Evolutionary conservation across 192 early-diverging fungal species (phyloP).

Genomic region (Entomortierella parvispora): DNA sequence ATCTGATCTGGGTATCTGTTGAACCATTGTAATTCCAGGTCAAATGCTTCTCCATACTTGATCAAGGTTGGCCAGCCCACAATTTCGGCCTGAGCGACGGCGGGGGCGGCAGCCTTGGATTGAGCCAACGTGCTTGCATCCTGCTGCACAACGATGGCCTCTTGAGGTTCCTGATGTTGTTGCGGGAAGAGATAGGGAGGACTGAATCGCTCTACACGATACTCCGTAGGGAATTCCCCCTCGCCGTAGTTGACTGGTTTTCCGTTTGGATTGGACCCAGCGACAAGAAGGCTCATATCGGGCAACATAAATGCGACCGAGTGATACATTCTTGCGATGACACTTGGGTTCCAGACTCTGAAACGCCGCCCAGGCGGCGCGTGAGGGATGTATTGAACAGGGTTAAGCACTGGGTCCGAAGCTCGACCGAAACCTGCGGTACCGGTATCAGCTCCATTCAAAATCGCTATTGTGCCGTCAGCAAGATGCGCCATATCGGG

Average conservation of each 20-base stretch:
- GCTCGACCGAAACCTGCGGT: constrained; percentile 52
- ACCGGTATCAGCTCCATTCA: constrained; percentile 48
- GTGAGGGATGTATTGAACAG: constrained; percentile 47
- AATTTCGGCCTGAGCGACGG: constrained; percentile 32
- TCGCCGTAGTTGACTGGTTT: constrained; percentile 33
- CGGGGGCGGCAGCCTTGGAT: background rate
- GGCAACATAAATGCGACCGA: constrained; percentile 51
- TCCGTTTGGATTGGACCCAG: constrained; percentile 54
- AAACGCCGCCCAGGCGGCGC: constrained; percentile 24
- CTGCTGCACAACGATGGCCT: background rate
- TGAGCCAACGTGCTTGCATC: background rate
- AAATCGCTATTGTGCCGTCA: constrained; percentile 34
- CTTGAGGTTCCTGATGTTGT: background rate
- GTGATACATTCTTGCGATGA: constrained; percentile 57
- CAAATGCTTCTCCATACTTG: constrained; percentile 37
- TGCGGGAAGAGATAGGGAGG: constrained; percentile 63
- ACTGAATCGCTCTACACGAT: constrained; percentile 60
- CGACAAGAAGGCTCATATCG: constrained; percentile 44
- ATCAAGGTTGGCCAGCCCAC: constrained; percentile 23
- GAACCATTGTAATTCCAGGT: constrained; percentile 19
- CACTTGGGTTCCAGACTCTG: constrained; percentile 44
- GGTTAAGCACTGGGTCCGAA: constrained; percentile 39
- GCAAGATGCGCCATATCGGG: constrained; percentile 49
- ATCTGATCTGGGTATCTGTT: constrained; percentile 37
- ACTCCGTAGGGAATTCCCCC: constrained; percentile 57